Percentiles rank a stretch among this genome's conserved stretches.
phyloP scores from a whole-genome alignment of 495 filamentous ascomycete genomes.

The Talaromyces stipitatus region DNA sequence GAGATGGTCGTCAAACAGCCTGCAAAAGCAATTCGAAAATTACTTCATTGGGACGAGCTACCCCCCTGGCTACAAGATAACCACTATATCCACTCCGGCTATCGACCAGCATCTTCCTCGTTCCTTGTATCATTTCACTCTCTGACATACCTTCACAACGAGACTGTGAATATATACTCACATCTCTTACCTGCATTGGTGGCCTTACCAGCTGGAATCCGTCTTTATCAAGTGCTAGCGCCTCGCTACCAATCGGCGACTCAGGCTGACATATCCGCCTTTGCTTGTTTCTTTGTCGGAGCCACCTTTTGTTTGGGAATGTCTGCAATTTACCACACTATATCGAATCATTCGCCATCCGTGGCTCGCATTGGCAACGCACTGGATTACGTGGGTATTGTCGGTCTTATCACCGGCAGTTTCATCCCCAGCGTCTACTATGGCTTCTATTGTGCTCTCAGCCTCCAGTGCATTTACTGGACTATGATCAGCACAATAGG shows the following conservation, averaged over 20 bases:
- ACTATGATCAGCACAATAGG: slow-evolving; percentile 74
- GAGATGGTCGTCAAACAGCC: slow-evolving; percentile 19
- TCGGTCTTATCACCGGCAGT: slow-evolving; percentile 79
- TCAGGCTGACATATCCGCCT: slow-evolving; percentile 58
- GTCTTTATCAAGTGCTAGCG: slow-evolving; percentile 42
- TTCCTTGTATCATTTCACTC: slow-evolving; percentile 56
- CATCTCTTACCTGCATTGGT: slow-evolving; percentile 58
- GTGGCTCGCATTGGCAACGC: slow-evolving; percentile 59
- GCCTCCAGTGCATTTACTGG: slow-evolving; percentile 61
- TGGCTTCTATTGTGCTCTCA: slow-evolving; percentile 63
- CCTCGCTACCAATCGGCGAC: slow-evolving; percentile 63
- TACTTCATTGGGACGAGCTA: slow-evolving; percentile 57
- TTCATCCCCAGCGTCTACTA: slow-evolving; percentile 85
- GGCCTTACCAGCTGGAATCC: slow-evolving; percentile 26
- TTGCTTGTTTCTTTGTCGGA: slow-evolving; percentile 72
- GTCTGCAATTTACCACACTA: slow-evolving; percentile 73
- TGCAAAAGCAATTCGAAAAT: slow-evolving; percentile 23
- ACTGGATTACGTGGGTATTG: slow-evolving; percentile 88
- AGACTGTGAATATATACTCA: slow-evolving; percentile 90
- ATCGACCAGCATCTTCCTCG: slow-evolving; percentile 62
- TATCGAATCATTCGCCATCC: slow-evolving; percentile 55
- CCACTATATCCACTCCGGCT: slow-evolving; percentile 63
- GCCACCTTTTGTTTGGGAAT: slow-evolving; percentile 73
- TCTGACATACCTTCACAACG: slow-evolving; percentile 77
- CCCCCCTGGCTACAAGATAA: slow-evolving; percentile 70